phyloP scores from a whole-genome alignment of 805 yeast genomes.

The Kodamaea leandrae region DNA sequence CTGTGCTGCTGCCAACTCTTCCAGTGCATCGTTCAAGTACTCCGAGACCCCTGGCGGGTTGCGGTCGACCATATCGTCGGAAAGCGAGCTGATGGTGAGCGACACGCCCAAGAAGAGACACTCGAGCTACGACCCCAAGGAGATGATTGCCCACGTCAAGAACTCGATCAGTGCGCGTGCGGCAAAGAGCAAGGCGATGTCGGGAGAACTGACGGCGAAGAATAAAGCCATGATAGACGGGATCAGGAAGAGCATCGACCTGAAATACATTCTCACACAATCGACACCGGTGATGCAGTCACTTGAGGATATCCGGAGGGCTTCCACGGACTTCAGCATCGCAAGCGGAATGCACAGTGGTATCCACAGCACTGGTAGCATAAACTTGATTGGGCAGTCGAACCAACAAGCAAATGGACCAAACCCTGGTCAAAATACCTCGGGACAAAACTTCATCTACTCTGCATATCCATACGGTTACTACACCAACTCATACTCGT shows the following conservation, averaged over 20 bases:
- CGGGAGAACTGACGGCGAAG: slow-evolving; percentile 17
- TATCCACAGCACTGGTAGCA: too few species aligned
- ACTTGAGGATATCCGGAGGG: neutral
- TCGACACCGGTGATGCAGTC: slow-evolving; percentile 6
- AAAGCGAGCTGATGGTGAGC: neutral
- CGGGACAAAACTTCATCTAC: slow-evolving; percentile 1
- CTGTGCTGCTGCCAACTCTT: neutral
- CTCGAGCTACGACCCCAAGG: slow-evolving; percentile 26
- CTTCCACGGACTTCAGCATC: too few species aligned
- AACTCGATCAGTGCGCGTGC: slow-evolving; percentile 25
- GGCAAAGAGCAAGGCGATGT: slow-evolving; percentile 20
- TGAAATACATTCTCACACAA: slow-evolving; percentile 22
- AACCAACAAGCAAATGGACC: too few species aligned
- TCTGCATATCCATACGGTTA: slow-evolving; percentile 1
- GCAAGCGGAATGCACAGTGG: too few species aligned
- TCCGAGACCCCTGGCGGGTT: neutral
- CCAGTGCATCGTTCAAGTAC: neutral
- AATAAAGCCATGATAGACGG: slow-evolving; percentile 27
- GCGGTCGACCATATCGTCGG: neutral
- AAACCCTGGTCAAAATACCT: too few species aligned
- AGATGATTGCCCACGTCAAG: slow-evolving; percentile 31
- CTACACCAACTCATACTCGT: slow-evolving; percentile 24
- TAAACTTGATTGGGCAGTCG: too few species aligned
- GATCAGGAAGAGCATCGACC: slow-evolving; percentile 37
- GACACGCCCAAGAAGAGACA: slow-evolving; percentile 9